phyloP scores from a whole-genome alignment of 768 basidiomycete genomes.

The Rhizopogon rudus region DNA sequence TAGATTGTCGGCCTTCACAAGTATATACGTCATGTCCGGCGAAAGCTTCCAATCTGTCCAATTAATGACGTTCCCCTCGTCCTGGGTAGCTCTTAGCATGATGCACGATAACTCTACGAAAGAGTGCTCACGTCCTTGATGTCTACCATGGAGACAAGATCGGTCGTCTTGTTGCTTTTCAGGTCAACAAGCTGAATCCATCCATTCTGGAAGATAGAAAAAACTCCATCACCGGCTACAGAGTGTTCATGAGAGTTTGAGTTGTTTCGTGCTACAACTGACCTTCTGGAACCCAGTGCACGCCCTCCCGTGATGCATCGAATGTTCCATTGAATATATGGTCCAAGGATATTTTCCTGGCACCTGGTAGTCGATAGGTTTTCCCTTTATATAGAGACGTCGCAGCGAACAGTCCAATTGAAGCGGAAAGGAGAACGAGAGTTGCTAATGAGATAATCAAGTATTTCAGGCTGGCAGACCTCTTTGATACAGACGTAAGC shows the following conservation, averaged over 20 bases:
- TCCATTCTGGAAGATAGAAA: constrained; percentile 55
- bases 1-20: constrained; percentile 67
- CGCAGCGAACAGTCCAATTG: constrained; percentile 79
- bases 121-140: constrained; percentile 54
- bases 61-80: constrained; percentile 42
- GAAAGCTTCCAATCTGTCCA: constrained; percentile 78
- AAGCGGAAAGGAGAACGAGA: constrained; percentile 55
- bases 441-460: constrained; percentile 58
- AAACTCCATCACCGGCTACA: constrained; percentile 92
- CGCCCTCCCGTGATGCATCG: constrained; percentile 30
- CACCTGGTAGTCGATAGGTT: constrained; percentile 47
- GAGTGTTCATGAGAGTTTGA: constrained; percentile 4
- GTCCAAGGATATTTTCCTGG: constrained; percentile 74
- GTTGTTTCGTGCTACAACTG: constrained; percentile 11
- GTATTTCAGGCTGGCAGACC: constrained; percentile 49
- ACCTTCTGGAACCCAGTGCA: constrained; percentile 96
- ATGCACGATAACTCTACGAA: background rate
- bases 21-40: constrained; percentile 85
- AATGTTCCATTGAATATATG: constrained; percentile 95
- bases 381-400: constrained; percentile 57
- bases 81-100: constrained; percentile 32
- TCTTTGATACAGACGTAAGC: constrained; percentile 24
- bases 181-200: constrained; percentile 80
- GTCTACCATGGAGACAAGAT: constrained; percentile 53
- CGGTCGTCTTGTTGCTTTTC: constrained; percentile 61